Base-by-base conservation (phyloP, 495 filamentous ascomycete genomes). In the Penicillium riverlandense region DNA sequence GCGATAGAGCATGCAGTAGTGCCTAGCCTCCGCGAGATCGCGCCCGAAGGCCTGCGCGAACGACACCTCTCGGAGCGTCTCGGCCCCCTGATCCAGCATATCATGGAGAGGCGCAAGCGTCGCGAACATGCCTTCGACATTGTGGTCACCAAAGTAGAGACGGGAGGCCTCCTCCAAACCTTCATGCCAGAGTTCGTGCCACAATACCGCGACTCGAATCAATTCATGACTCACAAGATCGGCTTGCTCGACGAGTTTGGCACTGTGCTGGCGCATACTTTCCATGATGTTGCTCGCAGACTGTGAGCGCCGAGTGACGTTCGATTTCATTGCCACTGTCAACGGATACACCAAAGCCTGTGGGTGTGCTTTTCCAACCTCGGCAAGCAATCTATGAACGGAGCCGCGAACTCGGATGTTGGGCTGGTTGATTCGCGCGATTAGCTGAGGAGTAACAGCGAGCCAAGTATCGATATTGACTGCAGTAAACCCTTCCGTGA, bases 281-380 rank as follows among this genome's bases (percentile, higher is more conserved):
- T 97, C 90, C 92, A 99, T 96, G 55, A 99, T 94, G 43, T 86
- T 79, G 12, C 75, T 78, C 10, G 94, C 92, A 29, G 89, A 90
- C 53, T 85, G 83, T 22, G 86, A 87, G 32, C 92, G 81, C 36
- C 86, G 77, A 34, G 82, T 77, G 32, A 79, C 70, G 53, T 88
- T 85, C 4, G 92, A 96, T 61, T 99, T 99, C 80, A 96, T 95
- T 11, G 94, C 90, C 8, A 99, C 94, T 0, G 94, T 97, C 51
- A 99, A 76, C n/a, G 92, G 90, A 58, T 96, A 99, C n/a, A 99
- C 94, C 15, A 99, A 62, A n/a, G 92, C 90, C 55, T 99, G 92
- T 10, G 92, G 92, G 60, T 99, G 92, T 9, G 86, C 82, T 47
- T 89, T 84, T 35, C 92, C 94, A 41, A 99, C 85, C 63, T 97